These are phyloP conservation scores for Phylloporus rhodoxanthus DNA, from an alignment of 768 basidiomycete species.

Conservation along the genomic window DNA sequence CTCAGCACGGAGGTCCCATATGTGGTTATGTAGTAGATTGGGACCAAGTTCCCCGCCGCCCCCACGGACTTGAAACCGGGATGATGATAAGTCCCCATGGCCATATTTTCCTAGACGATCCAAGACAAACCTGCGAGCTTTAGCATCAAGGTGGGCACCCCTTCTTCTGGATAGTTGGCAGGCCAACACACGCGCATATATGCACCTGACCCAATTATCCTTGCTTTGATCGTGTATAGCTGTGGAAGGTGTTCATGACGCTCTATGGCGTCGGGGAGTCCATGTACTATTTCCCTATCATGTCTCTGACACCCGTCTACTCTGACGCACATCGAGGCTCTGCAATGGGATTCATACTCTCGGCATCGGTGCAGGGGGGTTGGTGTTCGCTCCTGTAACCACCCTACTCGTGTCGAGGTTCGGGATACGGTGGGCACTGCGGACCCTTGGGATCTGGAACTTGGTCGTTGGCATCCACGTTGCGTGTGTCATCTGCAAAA, in stretches of 20 bases:
- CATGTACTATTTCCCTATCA: constrained; percentile 2
- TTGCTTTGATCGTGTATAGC: background rate
- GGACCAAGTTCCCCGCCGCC: constrained; percentile 1
- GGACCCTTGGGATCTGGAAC: background rate
- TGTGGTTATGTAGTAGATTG: background rate
- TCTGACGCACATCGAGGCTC: background rate
- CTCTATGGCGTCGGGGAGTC: background rate
- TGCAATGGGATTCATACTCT: background rate
- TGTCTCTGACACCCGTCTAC: background rate
- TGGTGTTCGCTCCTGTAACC: background rate
- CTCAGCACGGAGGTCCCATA: background rate
- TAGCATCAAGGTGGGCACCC: background rate
- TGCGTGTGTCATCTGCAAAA: background rate
- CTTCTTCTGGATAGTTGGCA: background rate
- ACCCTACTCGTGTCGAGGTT: background rate
- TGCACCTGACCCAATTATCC: background rate
- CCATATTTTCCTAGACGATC: background rate
- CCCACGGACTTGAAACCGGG: background rate
- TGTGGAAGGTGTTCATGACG: background rate
- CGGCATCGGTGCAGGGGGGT: background rate
- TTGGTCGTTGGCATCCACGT: background rate
- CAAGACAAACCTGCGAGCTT: background rate
- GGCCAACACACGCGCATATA: background rate
- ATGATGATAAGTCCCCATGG: background rate
- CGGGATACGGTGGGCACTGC: background rate